phyloP scores from a whole-genome alignment of 345 rosid species.

The Murraya koenigii region DNA sequence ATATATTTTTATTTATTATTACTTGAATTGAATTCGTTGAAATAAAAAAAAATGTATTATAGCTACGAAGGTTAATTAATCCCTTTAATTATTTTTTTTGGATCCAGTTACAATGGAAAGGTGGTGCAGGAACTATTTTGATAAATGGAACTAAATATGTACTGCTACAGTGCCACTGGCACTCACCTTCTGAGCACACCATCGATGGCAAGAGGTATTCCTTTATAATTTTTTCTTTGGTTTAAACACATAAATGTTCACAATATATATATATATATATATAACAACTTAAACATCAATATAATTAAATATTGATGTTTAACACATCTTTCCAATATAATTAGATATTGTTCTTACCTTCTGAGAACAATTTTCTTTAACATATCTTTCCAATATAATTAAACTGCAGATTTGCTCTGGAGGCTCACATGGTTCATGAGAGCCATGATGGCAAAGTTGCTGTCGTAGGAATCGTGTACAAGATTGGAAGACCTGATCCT shows the following conservation, averaged over 20 bases:
- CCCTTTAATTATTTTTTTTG: slow-evolving; percentile 3
- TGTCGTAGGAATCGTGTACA: slow-evolving; percentile 71
- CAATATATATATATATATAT: no score
- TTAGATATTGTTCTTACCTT: no score
- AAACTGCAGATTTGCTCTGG: slow-evolving; percentile 50
- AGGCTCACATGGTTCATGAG: slow-evolving; percentile 78
- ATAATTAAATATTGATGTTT: no score
- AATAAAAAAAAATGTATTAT: background rate
- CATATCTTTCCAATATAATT: no score
- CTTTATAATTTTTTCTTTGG: no score
- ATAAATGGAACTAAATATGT: slow-evolving; percentile 40
- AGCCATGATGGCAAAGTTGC: slow-evolving; percentile 51
- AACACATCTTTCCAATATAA: background rate
- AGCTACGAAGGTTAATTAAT: background rate
- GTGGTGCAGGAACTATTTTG: slow-evolving; percentile 43
- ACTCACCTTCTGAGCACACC: slow-evolving; percentile 60
- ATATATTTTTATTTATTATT: background rate
- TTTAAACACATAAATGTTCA: background rate
- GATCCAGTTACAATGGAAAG: slow-evolving; percentile 51
- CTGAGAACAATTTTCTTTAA: no score
- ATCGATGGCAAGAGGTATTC: slow-evolving; percentile 46
- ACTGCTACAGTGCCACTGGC: slow-evolving; percentile 55
- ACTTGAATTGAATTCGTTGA: no score
- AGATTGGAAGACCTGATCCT: slow-evolving; percentile 59
- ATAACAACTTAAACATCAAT: background rate